Base-by-base conservation (phyloP, 2,329 filamentous ascomycete species). In the Ramularia endophylla region DNA sequence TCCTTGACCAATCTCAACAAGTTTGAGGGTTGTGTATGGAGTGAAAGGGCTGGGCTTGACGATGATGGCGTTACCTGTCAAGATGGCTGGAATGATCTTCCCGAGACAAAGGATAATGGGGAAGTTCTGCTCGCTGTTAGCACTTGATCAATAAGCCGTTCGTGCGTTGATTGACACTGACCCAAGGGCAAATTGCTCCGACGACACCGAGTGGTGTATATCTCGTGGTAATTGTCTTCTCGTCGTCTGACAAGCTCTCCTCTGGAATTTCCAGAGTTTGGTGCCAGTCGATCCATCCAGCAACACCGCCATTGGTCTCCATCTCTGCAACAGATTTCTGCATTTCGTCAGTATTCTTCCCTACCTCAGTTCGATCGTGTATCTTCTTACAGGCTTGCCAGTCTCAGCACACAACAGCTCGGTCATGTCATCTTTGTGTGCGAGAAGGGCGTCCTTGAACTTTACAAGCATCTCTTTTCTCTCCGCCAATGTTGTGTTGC, bases 1-100 rank as follows among this genome's bases (percentile, higher is more conserved):
- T 16, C 70, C 57, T 42, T 74, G 68, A 0, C 69, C 75, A 2
- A 83, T 57, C 58, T 83, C 77, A 9, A 68, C 72, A n/a, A 80
- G 54, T 59, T 83, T 83, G 28, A 84, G 64, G 3, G 65, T 64
- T 2, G 67, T 70, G 59, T 79, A 80, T 5, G 77, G 76, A 0
- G 77, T 77, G 56, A 73, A 78, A 0, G 73, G 73, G 17, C 55
- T 46, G 57, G 69, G 60, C 57, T 64, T 60, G 45, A 60, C 47
- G 41, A 63, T 64, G 49, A 64, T 61, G 13, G 57, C 59, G 52
- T 61, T 61, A n/a, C 62, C 62, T 0, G 78, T 75, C 27, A 80
- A 47, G 0, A 83, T 55, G 2, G 75, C 74, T 0, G 77, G 73
- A 1, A 68, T 71, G 18, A 82, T 64, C 58, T 83, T 83, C 39